Base-by-base conservation (phyloP, 129 eudicot species). In the Chrysanthemum seticuspe region DNA sequence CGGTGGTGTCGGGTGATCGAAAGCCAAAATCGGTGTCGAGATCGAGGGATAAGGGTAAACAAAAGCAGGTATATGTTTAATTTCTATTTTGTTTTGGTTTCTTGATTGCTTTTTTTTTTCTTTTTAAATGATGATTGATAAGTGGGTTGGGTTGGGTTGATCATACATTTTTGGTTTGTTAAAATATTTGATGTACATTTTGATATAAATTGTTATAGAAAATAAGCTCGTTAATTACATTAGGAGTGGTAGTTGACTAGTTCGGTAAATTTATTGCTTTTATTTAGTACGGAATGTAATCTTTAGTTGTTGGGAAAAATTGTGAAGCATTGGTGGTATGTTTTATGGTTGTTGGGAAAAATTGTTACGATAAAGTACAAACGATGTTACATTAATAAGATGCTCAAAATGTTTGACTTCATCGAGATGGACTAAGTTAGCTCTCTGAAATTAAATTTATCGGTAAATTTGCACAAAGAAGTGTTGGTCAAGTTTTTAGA, bases 31-130 rank as follows among this genome's bases (percentile, higher is more conserved):
- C 40, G 40, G 40, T 34, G 6, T 67, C 83, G 54, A 85, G 71
- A 73, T 65, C 76, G 50, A 88, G 74, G 53, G 49, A 74, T 8
- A 75, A n/a, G 59, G 57, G 25, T 56, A 80, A 74, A 34, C 76
- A 61, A 13, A 84, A 88, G n/a, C 87, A 84, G 96, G 96, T 89
- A 61, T 54, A 53, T 66, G 11, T 29, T n/a, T 45, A 6, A 11
- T n/a, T 6, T 45, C 40, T 34, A 53, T 1, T 10, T 51, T 11
- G 13, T 4, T 40, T 64, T 36, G 6, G 44, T 36, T 36, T 36
- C 44, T 36, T 36, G 44, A 36, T 5, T 36, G 7, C 5, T 29
- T 23, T 23, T 23, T 23, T 36, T 31, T 5, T 31, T 36, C 1
- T 31, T 31, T 31, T 5, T 36, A 5, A 1, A 36, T 6, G 45